Evolutionary conservation across 2,329 filamentous ascomycete species (phyloP).

Genomic region (Ceratocystis lukuohia): DNA sequence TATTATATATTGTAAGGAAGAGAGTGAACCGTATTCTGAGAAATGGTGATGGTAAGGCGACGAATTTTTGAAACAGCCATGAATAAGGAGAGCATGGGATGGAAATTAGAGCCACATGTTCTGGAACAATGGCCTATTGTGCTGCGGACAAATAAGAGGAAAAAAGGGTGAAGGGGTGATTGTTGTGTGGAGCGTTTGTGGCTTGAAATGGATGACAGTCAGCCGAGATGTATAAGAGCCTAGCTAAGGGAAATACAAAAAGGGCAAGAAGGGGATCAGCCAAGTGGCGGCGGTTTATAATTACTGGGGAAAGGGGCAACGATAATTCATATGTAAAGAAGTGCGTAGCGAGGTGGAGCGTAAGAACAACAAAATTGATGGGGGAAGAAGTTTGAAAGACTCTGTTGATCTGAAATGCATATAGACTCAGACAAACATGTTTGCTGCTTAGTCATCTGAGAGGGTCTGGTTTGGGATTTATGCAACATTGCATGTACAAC

Average conservation of each 20-base stretch:
- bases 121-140: constrained; percentile 9
- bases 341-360: not conserved
- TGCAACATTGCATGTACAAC: not conserved
- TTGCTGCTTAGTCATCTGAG: not conserved
- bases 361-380: no score
- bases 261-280: not conserved
- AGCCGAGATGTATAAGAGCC: not conserved
- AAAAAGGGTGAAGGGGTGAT: constrained; percentile 1
- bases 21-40: constrained; percentile 7
- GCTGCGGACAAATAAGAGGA: not conserved
- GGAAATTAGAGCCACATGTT: constrained; percentile 8
- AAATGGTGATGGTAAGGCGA: constrained; percentile 10
- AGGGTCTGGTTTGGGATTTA: not conserved
- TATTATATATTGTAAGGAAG: not conserved
- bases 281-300: not conserved
- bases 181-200: not conserved
- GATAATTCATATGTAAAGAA: no score
- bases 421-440: no score
- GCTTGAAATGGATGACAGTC: not conserved
- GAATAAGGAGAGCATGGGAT: constrained; percentile 6
- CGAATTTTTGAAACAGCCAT: constrained; percentile 5
- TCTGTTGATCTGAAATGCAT: no score
- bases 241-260: no score
- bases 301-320: not conserved
- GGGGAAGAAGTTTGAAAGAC: no score